Base-by-base conservation (phyloP, 164 flowering plant genomes). In the Magnolia changhungtana region DNA sequence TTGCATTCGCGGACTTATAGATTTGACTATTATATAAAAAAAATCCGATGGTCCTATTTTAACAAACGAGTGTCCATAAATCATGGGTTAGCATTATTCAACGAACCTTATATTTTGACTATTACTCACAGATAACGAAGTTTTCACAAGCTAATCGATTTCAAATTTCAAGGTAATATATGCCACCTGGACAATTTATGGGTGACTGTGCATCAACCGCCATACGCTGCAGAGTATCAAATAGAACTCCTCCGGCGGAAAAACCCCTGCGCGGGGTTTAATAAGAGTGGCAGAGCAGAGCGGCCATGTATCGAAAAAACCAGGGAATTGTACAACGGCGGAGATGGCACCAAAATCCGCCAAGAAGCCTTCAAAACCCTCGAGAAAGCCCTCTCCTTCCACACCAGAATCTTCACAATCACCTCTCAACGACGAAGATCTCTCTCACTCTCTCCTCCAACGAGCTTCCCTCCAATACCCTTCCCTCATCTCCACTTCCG, bases 391-490 rank as follows among this genome's bases (percentile, higher is more conserved):
- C 37, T 66, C 31, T 66, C 69, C 69, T 11, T 21, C 69, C 29
- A 21, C 71, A 24, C 31, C 71, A 8, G 71, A 68, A 2, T 50
- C n/a, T 16, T 29, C 71, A 68, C 63, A 31, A 7, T 59, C 45
- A 27, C 50, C 66, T 20, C 23, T 72, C 64, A 1, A 64, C 18
- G 75, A 69, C 66, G 91, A 84, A 11, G 85, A 83, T 13, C 45
- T 84, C n/a, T 51, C n/a, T 16, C 4, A 24, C 52, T 69, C 73
- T 52, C n/a, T 23, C 11, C 64, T 77, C 45, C 79, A 87, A 23
- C 81, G 82, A 71, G 97, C 97, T 69, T 82, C 94, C 0, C n/a
- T 58, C 29, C 81, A 69, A 55, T 94, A 52, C 76, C 98, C 99
- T 49, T 79, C 83, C 75, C 73, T 93, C 65, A 87, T 96, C 50